A percentile compares a stretch with the other conserved stretches of the same genome.
Evolutionary conservation across 2,329 filamentous ascomycete species (phyloP).

Genomic region (Hirsutella minnesotensis): DNA sequence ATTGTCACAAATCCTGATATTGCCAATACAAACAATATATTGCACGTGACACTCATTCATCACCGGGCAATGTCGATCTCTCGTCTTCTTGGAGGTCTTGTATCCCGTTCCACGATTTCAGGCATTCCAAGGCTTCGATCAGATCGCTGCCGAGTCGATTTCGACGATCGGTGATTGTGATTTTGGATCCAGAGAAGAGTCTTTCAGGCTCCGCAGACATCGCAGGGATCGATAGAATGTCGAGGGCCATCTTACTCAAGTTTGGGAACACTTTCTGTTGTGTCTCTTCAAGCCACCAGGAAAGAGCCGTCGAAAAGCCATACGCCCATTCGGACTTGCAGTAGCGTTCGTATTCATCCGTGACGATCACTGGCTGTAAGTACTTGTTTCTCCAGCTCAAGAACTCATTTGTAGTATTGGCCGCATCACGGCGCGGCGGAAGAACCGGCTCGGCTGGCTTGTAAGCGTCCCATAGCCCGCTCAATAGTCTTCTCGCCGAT

Average conservation of each 20-base stretch:
- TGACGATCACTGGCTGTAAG: neutral
- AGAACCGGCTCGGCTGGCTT: slow-evolving; percentile 3
- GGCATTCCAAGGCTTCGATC: slow-evolving; percentile 5
- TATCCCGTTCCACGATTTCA: slow-evolving; percentile 4
- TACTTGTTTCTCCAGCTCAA: neutral
- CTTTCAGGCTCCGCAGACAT: slow-evolving; percentile 6
- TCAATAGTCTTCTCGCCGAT: slow-evolving; percentile 3
- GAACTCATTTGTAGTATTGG: neutral
- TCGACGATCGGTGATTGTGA: slow-evolving; percentile 4
- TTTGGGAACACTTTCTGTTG: neutral
- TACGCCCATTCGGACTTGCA: neutral
- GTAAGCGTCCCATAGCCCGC: slow-evolving; percentile 2
- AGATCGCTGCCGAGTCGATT: slow-evolving; percentile 5
- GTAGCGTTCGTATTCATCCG: neutral
- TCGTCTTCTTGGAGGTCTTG: neutral
- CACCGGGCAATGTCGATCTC: neutral
- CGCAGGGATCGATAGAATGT: neutral
- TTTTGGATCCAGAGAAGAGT: slow-evolving; percentile 5
- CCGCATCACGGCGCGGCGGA: neutral
- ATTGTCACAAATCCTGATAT: no score
- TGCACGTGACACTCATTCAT: no score
- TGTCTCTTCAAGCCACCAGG: neutral
- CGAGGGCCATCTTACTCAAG: neutral
- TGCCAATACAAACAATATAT: no score
- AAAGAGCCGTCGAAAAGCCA: neutral